A percentile compares a stretch with the other conserved stretches of the same genome.
These are phyloP conservation scores for Lactifluus volemus DNA, from an alignment of 768 basidiomycete genomes.

Conservation along the genomic window DNA sequence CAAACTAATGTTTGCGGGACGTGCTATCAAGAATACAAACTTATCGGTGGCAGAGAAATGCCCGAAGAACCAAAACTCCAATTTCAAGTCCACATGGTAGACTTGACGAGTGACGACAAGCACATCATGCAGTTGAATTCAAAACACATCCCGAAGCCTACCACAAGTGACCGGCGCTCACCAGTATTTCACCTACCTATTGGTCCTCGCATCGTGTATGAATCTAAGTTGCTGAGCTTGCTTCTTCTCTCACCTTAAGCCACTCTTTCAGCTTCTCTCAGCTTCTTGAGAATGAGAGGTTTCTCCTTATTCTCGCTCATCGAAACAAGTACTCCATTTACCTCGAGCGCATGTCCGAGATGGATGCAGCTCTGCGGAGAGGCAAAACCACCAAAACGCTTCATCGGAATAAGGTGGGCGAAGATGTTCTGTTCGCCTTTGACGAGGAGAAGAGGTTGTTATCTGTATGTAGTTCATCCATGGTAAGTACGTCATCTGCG, in stretches of 20 bases:
- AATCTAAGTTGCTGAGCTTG: neutral
- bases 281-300: slow-evolving; percentile 5
- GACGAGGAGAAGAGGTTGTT: slow-evolving; percentile 46
- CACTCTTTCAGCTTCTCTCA: slow-evolving; percentile 5
- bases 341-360: neutral
- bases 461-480: slow-evolving; percentile 36
- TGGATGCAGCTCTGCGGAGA: neutral
- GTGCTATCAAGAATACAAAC: neutral
- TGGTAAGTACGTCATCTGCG: slow-evolving; percentile 25
- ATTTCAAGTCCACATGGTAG: neutral
- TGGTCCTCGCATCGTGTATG: neutral
- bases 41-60: neutral
- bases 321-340: neutral
- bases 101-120: slow-evolving; percentile 1
- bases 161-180: neutral
- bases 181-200: neutral
- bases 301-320: slow-evolving; percentile 7
- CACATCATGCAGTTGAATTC: slow-evolving; percentile 1
- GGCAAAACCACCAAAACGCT: slow-evolving; percentile 19
- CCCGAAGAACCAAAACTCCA: neutral
- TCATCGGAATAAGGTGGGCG: slow-evolving; percentile 39
- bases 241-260: neutral
- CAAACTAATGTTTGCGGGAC: neutral
- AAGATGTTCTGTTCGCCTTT: slow-evolving; percentile 36
- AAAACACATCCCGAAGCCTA: neutral